These are phyloP conservation scores for Klebsormidium nitens DNA, from an alignment of 139 green algal genomes.

Conservation along the genomic window DNA sequence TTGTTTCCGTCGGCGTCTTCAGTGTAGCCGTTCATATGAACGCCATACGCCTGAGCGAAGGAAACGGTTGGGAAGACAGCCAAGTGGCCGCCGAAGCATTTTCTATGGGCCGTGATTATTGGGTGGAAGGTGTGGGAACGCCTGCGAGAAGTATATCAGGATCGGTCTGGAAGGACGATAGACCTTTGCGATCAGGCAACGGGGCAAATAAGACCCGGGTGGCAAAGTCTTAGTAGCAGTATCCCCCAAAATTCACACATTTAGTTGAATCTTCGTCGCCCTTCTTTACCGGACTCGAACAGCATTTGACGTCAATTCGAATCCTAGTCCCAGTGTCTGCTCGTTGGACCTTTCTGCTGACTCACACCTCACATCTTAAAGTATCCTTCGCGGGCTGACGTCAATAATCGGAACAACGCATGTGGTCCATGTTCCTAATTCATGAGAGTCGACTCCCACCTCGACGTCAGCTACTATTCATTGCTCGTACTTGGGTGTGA, in stretches of 20 bases:
- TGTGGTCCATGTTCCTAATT: too few species aligned
- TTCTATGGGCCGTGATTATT: background rate
- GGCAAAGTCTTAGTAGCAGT: background rate
- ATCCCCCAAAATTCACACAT: background rate
- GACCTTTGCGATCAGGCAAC: background rate
- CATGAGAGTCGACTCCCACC: background rate
- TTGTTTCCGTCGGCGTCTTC: conserved; percentile 39
- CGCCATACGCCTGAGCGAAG: conserved; percentile 62
- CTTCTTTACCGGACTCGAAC: too few species aligned
- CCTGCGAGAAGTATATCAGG: background rate
- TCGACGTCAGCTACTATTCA: background rate
- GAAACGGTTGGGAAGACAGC: background rate
- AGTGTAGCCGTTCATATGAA: conserved; percentile 89
- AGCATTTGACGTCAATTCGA: too few species aligned
- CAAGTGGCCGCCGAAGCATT: background rate
- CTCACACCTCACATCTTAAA: too few species aligned
- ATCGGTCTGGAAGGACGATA: background rate
- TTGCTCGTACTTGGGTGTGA: background rate
- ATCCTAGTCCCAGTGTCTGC: too few species aligned
- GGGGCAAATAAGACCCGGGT: background rate
- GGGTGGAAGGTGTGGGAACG: background rate
- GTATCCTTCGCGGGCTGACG: too few species aligned
- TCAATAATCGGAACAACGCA: too few species aligned
- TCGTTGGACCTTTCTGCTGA: too few species aligned
- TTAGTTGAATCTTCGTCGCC: too few species aligned